These are phyloP conservation scores for Aquanectria penicillioides DNA, from an alignment of 2,329 filamentous ascomycete genomes.

Conservation along the genomic window DNA sequence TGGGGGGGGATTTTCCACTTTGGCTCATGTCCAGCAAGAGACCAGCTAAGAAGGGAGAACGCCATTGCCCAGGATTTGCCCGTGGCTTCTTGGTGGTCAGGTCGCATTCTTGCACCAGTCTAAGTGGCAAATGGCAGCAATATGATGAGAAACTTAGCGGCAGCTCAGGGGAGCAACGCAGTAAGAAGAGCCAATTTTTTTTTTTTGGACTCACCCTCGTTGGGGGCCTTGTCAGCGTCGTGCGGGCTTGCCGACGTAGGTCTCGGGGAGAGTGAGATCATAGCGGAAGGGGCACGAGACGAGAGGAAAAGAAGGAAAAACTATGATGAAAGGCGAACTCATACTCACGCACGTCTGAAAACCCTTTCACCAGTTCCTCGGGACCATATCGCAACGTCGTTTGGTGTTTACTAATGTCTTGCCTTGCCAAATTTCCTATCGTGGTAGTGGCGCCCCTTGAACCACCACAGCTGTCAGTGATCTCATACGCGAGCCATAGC, in stretches of 20 bases:
- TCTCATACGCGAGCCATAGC: conserved; percentile 28
- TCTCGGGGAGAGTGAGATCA: not conserved
- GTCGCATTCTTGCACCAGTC: not conserved
- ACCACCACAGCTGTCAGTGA: conserved; percentile 29
- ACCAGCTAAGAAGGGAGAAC: no score
- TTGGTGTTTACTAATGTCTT: conserved; percentile 3
- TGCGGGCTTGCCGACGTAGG: conserved; percentile 12
- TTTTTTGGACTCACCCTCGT: no score
- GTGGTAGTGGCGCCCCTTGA: conserved; percentile 20
- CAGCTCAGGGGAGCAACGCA: conserved; percentile 13
- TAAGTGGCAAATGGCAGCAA: conserved; percentile 11
- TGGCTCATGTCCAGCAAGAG: no score
- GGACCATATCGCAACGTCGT: not conserved
- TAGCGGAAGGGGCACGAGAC: not conserved
- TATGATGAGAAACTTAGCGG: conserved; percentile 21
- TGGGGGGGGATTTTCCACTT: no score
- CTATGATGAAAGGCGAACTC: not conserved
- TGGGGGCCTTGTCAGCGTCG: no score
- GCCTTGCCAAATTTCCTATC: conserved; percentile 10
- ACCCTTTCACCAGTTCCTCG: not conserved
- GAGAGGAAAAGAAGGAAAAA: not conserved
- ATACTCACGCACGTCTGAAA: conserved; percentile 2
- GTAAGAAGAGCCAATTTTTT: not conserved
- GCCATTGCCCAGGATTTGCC: conserved; percentile 15
- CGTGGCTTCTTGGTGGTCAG: conserved; percentile 7